A percentile compares a stretch with the other conserved stretches of the same genome.
phyloP scores from a whole-genome alignment of 139 green algal genomes.

The Helicosporidium sp. region DNA sequence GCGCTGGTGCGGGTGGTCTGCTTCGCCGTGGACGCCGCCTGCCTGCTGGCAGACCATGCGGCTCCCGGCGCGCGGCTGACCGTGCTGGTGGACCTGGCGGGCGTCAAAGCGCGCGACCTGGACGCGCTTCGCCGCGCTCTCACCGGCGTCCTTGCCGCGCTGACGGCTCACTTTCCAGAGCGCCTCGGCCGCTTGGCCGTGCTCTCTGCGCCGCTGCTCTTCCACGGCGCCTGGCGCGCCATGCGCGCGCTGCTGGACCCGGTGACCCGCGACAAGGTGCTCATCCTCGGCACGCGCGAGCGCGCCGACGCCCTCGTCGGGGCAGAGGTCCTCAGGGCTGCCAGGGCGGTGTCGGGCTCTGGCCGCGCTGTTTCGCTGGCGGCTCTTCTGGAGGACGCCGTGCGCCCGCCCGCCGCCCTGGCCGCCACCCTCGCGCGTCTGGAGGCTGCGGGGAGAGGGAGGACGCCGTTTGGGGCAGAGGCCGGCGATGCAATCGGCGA shows the following conservation, averaged over 20 bases:
- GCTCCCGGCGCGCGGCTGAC: background rate
- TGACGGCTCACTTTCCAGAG: conserved; percentile 39
- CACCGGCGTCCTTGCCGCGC: conserved; percentile 32
- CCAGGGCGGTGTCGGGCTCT: no score
- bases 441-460: no score
- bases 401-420: no score
- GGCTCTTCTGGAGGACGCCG: no score
- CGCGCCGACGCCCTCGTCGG: conserved; percentile 3
- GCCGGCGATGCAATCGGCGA: no score
- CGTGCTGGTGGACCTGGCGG: conserved; percentile 5
- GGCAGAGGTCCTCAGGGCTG: background rate
- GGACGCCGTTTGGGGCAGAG: no score
- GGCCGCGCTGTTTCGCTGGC: no score
- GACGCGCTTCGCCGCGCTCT: conserved; percentile 21
- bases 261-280: conserved; percentile 34
- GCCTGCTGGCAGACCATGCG: background rate
- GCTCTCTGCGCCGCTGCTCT: conserved; percentile 40
- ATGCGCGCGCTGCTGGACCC: conserved; percentile 36
- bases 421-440: no score
- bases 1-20: background rate
- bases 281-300: conserved; percentile 19
- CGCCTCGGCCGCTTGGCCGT: conserved; percentile 29
- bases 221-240: conserved; percentile 41
- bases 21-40: background rate
- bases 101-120: conserved; percentile 27